Conservation (phyloP, 148 eudicot species). For the Talinum fruticosum region DNA sequence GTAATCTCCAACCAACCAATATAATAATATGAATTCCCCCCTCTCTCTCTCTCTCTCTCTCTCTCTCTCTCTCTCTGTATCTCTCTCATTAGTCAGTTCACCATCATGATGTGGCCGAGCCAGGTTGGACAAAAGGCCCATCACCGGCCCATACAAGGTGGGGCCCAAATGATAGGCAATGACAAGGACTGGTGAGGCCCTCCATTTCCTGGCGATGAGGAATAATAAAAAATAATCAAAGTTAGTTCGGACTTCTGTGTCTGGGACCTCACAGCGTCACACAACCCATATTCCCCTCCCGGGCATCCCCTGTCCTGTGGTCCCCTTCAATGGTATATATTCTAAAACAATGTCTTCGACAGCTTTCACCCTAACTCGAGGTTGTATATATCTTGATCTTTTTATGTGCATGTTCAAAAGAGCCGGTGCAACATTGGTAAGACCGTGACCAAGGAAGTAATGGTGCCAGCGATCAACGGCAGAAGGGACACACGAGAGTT, state of each 20-base stretch:
- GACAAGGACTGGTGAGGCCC: not conserved
- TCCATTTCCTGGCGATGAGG: not conserved
- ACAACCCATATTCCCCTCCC: not conserved
- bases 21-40: not conserved
- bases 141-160: not conserved
- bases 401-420: not conserved
- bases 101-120: not conserved
- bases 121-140: not conserved
- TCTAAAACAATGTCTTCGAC: not conserved
- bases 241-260: not conserved
- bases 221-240: not conserved
- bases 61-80: not conserved
- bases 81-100: not conserved
- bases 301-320: not conserved
- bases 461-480: not conserved
- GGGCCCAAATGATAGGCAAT: not conserved
- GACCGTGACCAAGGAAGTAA: not conserved
- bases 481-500: not conserved
- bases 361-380: not conserved
- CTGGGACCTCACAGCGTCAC: not conserved
- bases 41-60: too few species aligned
- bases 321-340: not conserved
- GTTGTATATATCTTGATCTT: not conserved
- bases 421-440: not conserved
- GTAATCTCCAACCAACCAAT: not conserved